Percentiles rank a stretch among this genome's conserved stretches.
phyloP scores from a whole-genome alignment of 352 stramenopile species.

The Pythium insidiosum region DNA sequence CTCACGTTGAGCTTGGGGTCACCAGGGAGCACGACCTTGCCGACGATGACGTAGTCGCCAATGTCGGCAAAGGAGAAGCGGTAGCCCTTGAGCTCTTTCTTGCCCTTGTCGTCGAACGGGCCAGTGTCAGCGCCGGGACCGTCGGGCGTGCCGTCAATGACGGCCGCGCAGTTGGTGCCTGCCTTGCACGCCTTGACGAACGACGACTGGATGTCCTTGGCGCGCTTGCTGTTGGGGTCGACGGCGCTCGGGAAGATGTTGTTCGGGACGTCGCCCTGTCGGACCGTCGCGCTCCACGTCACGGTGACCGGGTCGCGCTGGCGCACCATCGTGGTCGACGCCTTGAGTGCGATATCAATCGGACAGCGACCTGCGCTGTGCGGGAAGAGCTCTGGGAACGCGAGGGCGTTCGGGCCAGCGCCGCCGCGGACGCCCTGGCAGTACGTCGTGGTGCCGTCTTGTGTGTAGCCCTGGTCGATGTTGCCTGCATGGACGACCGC shows the following conservation, averaged over 20 bases:
- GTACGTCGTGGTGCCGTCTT: conserved; percentile 62
- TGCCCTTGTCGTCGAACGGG: conserved; percentile 29
- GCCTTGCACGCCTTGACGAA: conserved; percentile 48
- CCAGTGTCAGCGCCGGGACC: conserved; percentile 26
- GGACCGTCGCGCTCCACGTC: conserved; percentile 36
- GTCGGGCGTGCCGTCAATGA: conserved; percentile 26
- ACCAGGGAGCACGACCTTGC: conserved; percentile 47
- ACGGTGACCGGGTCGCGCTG: conserved; percentile 39
- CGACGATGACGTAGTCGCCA: conserved; percentile 59
- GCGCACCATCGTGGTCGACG: conserved; percentile 29
- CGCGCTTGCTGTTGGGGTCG: conserved; percentile 27
- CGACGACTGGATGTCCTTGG: conserved; percentile 25
- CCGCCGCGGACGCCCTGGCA: conserved; percentile 42
- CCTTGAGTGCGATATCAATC: conserved; percentile 33
- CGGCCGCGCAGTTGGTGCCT: conserved; percentile 54
- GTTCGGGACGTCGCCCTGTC: conserved; percentile 19
- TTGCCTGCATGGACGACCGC: conserved; percentile 13
- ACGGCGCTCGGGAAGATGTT: conserved; percentile 62
- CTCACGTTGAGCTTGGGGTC: conserved; percentile 28
- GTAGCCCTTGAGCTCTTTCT: conserved; percentile 35
- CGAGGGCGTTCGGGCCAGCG: conserved; percentile 17
- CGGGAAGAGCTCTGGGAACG: conserved; percentile 32
- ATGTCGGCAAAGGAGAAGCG: conserved; percentile 38
- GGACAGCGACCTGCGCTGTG: conserved; percentile 51
- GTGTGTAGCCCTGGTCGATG: conserved; percentile 54